Evolutionary conservation across 805 yeast species (phyloP).

Genomic region (Myxozyma lipomycoides): DNA sequence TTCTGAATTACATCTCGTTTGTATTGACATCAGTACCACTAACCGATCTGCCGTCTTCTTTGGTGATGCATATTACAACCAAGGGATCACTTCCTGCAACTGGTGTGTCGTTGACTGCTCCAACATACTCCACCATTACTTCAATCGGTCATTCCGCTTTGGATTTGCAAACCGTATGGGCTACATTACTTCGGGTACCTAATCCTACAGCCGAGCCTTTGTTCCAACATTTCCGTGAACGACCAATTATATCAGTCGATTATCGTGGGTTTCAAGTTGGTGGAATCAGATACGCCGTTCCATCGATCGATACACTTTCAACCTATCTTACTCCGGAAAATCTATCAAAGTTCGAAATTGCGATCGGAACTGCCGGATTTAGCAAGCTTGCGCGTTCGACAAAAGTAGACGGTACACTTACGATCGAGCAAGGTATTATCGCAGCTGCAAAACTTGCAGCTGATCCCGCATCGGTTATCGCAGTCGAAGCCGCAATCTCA

Average conservation of each 20-base stretch:
- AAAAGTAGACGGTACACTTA: neutral
- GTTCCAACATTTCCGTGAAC: constrained; percentile 18
- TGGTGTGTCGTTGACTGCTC: constrained; percentile 23
- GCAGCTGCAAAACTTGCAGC: constrained; percentile 11
- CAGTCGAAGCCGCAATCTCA: constrained; percentile 11
- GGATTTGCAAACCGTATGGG: constrained; percentile 29
- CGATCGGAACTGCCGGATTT: constrained; percentile 1
- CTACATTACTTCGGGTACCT: constrained; percentile 18
- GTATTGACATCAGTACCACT: constrained; percentile 6
- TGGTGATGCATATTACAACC: constrained; percentile 15
- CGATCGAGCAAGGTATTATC: neutral
- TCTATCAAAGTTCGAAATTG: constrained; percentile 1
- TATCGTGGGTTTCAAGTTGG: constrained; percentile 25
- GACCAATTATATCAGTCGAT: constrained; percentile 24
- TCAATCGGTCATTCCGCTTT: constrained; percentile 19
- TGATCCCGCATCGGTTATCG: constrained; percentile 7
- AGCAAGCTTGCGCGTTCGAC: neutral
- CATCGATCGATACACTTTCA: neutral
- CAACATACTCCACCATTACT: constrained; percentile 23
- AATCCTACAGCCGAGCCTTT: constrained; percentile 2
- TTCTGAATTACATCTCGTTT: constrained; percentile 8
- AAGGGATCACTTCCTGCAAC: constrained; percentile 20
- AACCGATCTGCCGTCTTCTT: constrained; percentile 4
- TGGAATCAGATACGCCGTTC: constrained; percentile 19
- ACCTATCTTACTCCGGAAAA: neutral